Base-by-base conservation (phyloP, 805 yeast genomes). In the Kuraishia cidri region DNA sequence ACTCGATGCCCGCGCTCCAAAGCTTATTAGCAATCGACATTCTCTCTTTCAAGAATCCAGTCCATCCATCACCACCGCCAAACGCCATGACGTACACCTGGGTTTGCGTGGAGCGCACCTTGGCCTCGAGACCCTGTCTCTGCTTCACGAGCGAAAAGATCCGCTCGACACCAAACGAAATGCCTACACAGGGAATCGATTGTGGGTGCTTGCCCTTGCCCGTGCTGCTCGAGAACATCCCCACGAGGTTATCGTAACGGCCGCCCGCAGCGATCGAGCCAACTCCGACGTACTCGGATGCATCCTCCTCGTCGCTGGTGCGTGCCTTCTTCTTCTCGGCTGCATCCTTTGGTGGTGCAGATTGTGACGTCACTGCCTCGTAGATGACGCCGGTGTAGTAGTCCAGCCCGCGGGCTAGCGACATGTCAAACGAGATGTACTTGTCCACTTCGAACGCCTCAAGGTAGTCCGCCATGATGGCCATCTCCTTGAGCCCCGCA, bases 241-340 rank as follows among this genome's bases (percentile, higher is more conserved):
- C 96, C 24, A 92, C 97, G 39, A 92, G 72, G 48, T 82, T 81
- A 58, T 92, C 98, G 59, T 92, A 92, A 59, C 98, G 84, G 43
- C 98, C 98, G 62, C 98, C 98, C 31, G 95, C 98, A 32, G 96
- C 95, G 50, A 92, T 87, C 5, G 98, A 92, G 23, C 98, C 98
- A 27, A 90, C 95, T 46, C 98, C 98, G 34, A 92, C 97, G 47
- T 83, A 86, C 42, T 85, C 97, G 33, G 94, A 83, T 36, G 95
- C 96, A 58, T 92, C 97, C 44, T 86, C 96, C 33, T 73, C 90
- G 12, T 71, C 83, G 26, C 50, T 57, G 31, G 68, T 54, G 44
- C 60, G 50, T 14, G 54, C 50, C 45, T 60, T 61, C 54, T 75
- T 79, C 56, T 77, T 64, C 55, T 74, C 87, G 24, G 64, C 66